Base-by-base conservation (phyloP, 2,329 filamentous ascomycete genomes). In the Remersonia thermophila region DNA sequence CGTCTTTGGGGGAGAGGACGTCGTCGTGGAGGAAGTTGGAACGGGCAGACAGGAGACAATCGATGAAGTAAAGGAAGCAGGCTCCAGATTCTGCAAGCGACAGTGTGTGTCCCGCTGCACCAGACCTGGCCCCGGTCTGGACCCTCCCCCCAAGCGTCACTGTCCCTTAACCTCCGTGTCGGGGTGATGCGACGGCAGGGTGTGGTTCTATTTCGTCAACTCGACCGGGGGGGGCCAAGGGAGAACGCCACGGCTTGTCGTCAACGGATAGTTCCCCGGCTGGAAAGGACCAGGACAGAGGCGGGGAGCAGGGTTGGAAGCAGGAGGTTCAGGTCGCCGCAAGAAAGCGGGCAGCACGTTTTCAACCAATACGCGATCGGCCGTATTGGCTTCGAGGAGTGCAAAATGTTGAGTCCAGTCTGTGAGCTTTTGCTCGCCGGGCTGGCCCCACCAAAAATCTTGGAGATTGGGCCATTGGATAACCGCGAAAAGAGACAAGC, bases 321-420 rank as follows among this genome's bases (percentile, higher is more conserved):
- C n/a, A n/a, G n/a, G n/a, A n/a, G 20, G 5, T 23, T 23, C 20
- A 23, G 9, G 20, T 23, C 5, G 20, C 20, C 5, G 5, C 20
- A 23, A 9, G 20, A 9, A 23, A 23, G 5, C 20, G 20, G 20
- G 9, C 20, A 23, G 20, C 5, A 5, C 20, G 20, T 5, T 9
- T 23, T 9, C 5, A 23, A 23, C 5, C 20, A 23, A 23, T 23
- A 23, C 20, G 32, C 29, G 16, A 26, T 35, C 43, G 34, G 40
- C 42, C 32, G 33, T 39, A n/a, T 42, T 41, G 41, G 32, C 34
- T 18, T 33, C 34, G 32, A 16, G 18, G 20, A 35, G 16, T 20
- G 10, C 34, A 42, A 45, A 49, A 44, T 46, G 47, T 47, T 47
- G 42, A 49, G n/a, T n/a, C n/a, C n/a, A 44, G 43, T 45, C 35